A percentile compares a stretch with the other conserved stretches of the same genome.
phyloP scores from a whole-genome alignment of 192 early-diverging fungal species.

The Mortierella claussenii region DNA sequence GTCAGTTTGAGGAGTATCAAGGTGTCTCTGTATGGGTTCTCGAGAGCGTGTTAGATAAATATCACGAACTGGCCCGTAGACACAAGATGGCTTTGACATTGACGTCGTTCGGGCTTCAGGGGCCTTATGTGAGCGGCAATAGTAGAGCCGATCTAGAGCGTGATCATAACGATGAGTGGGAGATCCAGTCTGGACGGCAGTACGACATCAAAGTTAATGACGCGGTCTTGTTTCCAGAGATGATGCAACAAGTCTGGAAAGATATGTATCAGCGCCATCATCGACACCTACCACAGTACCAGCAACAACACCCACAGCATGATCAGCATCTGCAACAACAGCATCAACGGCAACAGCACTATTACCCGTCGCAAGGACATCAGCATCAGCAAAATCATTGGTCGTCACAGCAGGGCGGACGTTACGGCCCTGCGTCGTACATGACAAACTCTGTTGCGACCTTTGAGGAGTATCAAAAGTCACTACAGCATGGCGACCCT shows the following conservation, averaged over 20 bases:
- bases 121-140: conserved; percentile 5
- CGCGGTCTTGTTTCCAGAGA: conserved; percentile 17
- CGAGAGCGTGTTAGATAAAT: conserved; percentile 25
- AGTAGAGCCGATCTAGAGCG: too few species aligned
- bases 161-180: conserved; percentile 12
- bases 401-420: not conserved
- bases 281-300: conserved; percentile 4
- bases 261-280: conserved; percentile 31
- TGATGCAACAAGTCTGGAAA: conserved; percentile 38
- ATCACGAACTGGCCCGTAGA: conserved; percentile 23
- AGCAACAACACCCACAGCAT: conserved; percentile 19
- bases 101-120: too few species aligned
- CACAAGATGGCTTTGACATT: conserved; percentile 37
- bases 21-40: conserved; percentile 32
- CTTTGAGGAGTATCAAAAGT: conserved; percentile 37
- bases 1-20: conserved; percentile 32
- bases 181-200: conserved; percentile 1
- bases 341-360: conserved; percentile 6
- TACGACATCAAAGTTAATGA: conserved; percentile 20
- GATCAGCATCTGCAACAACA: too few species aligned
- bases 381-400: too few species aligned
- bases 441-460: conserved; percentile 23
- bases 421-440: not conserved
- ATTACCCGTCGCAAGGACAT: too few species aligned
- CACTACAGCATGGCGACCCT: not conserved